Evolutionary conservation across 805 yeast genomes (phyloP), one percentile per base, ranked within the genome.

Genomic region (Torulaspora maleeae): DNA sequence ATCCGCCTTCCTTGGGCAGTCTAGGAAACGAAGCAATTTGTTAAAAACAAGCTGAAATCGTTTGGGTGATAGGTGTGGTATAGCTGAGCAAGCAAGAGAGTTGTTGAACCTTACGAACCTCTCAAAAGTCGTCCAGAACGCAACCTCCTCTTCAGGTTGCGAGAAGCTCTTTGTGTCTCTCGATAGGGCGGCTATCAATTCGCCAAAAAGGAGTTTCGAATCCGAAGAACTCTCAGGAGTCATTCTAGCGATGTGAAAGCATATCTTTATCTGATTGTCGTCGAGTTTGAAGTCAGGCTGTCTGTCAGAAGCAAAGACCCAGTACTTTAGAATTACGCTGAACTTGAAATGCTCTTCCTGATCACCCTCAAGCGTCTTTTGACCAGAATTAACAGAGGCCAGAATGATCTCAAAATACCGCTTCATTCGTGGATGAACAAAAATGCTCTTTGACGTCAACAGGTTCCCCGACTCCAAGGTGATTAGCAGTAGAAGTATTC

Each of bases 281-380:
- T 33, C 25, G 1, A 55, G 39, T 1, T 19, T 13, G 16, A 44
- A 27, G 5, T 43, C 44, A 5, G 16, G 25, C 12, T 34, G 1
- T 4, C 27, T 41, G 1, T 50, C 29, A 1, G 61, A 35, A 0
- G 49, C 38, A 16, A 38, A 41, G 5, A 33, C 19, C 48, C 53
- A 56, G 29, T 48, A 56, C 28, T 45, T 43, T 3, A 67, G 41
- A 0, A 67, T 37, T 1, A 59, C 45, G n/a, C 67, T 46, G 24
- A 58, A 61, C 33, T 62, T 45, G 40, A 44, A 48, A 13, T 38
- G 35, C 7, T 42, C 46, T 10, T 35, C 35, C 5, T 16, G 27
- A 25, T 36, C 37, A 19, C n/a, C 27, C 10, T 27, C 38, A 19
- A 20, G 34, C 29, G 15, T n/a, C 15, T 22, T 44, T 12, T 25